Percentiles rank a stretch among this genome's conserved stretches.
Conservation (phyloP, 106 monocot genomes). For the Amphibolis antarctica region DNA sequence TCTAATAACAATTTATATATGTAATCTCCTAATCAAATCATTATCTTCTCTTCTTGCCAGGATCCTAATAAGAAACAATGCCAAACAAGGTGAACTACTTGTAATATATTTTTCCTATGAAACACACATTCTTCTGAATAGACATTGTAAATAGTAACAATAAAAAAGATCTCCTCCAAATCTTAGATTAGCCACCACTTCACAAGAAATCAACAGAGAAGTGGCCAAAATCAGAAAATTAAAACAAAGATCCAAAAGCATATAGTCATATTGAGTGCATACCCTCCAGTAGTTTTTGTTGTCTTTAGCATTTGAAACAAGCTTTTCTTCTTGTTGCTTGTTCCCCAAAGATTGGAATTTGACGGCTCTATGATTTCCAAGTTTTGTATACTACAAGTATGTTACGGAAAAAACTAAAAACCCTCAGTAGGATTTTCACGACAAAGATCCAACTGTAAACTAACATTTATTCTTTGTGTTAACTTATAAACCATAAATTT, state of each 20-base stretch:
- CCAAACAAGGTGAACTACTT: no score
- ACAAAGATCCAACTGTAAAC: no score
- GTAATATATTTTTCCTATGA: no score
- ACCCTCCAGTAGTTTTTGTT: conserved; percentile 96
- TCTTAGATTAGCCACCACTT: no score
- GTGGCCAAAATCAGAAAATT: background rate
- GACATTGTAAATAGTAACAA: no score
- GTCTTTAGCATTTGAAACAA: conserved; percentile 95
- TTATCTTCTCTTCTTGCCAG: no score
- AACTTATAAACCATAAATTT: background rate
- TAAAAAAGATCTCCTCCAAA: no score
- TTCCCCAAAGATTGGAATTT: conserved; percentile 67
- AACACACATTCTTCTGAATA: no score
- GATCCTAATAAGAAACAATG: no score
- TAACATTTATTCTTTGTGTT: background rate
- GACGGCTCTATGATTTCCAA: conserved; percentile 95
- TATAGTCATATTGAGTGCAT: conserved; percentile 8
- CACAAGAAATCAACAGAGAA: background rate
- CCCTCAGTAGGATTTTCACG: no score
- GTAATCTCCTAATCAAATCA: no score
- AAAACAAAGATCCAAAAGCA: background rate
- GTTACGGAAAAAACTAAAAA: background rate
- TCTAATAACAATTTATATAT: no score
- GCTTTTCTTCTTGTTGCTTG: conserved; percentile 80
- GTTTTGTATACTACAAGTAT: conserved; percentile 58